Conservation (phyloP, 2,329 filamentous ascomycete genomes). For the Verticillium nubilum region DNA sequence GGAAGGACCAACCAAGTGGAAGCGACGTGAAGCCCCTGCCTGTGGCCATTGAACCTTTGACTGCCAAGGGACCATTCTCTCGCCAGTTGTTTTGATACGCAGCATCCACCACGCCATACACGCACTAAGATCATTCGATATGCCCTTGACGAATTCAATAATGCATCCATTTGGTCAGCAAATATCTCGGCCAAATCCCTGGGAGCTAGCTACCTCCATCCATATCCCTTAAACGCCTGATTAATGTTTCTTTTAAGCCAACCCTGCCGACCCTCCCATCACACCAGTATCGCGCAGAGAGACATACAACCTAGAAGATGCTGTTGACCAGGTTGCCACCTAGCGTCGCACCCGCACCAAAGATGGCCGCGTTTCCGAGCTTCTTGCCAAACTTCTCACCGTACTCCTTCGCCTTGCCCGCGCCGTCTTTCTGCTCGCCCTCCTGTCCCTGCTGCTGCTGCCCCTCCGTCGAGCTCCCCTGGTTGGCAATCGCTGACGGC, state of each 20-base stretch:
- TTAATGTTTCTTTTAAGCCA: background rate
- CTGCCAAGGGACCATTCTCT: no score
- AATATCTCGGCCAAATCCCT: constrained; percentile 23
- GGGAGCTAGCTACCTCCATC: background rate
- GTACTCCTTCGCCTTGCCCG: constrained; percentile 63
- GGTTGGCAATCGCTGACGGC: constrained; percentile 65
- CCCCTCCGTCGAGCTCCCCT: constrained; percentile 32
- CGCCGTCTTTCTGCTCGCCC: constrained; percentile 27
- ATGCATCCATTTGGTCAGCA: background rate
- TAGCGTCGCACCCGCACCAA: constrained; percentile 87
- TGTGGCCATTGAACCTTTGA: no score
- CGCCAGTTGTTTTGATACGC: no score
- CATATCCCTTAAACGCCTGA: background rate
- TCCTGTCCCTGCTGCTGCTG: constrained; percentile 7
- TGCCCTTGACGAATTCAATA: background rate
- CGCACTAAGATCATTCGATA: background rate
- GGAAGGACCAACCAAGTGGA: no score
- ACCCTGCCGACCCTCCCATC: background rate
- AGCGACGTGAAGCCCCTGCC: no score
- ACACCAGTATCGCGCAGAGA: no score
- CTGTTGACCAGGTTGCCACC: constrained; percentile 86
- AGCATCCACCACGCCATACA: background rate
- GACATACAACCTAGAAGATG: constrained; percentile 62
- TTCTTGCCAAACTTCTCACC: constrained; percentile 98
- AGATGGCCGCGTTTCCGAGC: constrained; percentile 72